Evolutionary conservation across 441 rosid species (phyloP).

Genomic region (Adansonia rubrostipa): DNA sequence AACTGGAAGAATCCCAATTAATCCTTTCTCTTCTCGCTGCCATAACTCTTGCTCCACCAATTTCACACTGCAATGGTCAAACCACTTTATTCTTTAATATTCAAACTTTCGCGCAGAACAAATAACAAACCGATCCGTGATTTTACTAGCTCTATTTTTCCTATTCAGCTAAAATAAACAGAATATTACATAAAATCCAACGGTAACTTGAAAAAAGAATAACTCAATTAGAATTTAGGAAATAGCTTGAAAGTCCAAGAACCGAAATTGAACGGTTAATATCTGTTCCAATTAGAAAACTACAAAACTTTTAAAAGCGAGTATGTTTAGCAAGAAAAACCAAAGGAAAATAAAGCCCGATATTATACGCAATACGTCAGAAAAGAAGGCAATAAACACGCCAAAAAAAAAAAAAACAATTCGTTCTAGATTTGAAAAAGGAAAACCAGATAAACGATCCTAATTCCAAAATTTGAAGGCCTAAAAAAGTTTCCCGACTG

Average conservation of each 20-base stretch:
- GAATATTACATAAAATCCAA: background rate
- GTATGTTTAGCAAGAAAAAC: background rate
- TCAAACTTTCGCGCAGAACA: background rate
- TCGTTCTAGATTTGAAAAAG: background rate
- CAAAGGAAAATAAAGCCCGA: background rate
- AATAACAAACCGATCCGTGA: slow-evolving; percentile 10
- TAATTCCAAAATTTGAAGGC: background rate
- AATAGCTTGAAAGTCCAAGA: background rate
- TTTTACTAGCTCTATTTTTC: background rate
- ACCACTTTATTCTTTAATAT: background rate
- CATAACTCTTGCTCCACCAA: slow-evolving; percentile 99
- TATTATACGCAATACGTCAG: background rate
- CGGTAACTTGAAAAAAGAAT: background rate
- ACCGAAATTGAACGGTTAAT: background rate
- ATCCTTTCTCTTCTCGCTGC: slow-evolving; percentile 97
- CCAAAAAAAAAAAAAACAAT: background rate
- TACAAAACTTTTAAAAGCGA: background rate
- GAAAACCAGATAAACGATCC: slow-evolving; percentile 2
- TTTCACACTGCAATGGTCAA: slow-evolving; percentile 65
- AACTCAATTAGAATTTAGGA: background rate
- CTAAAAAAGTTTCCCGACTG: background rate
- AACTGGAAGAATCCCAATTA: slow-evolving; percentile 93
- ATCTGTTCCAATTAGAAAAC: background rate
- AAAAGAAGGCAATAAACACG: background rate
- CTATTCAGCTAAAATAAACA: slow-evolving; percentile 12